Conservation (phyloP, 2,329 filamentous ascomycete genomes). For the Rhexocercosporidium sp. region DNA sequence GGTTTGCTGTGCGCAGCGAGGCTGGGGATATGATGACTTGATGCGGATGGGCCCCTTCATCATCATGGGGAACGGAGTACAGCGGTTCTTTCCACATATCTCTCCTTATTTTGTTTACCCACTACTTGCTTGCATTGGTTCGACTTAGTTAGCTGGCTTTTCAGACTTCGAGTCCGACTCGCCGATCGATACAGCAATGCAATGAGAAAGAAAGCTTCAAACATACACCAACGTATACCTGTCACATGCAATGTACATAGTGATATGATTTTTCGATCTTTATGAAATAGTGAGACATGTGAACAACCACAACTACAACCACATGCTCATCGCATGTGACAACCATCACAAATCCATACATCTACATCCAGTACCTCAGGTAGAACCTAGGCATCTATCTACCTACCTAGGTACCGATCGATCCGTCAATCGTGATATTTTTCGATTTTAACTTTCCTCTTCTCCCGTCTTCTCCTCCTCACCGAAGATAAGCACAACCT, state of each 20-base stretch:
- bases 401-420: no score
- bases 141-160: background rate
- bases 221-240: no score
- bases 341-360: no score
- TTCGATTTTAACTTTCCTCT: background rate
- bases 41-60: background rate
- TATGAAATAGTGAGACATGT: background rate
- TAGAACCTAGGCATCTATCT: no score
- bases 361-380: no score
- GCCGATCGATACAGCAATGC: no score
- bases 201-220: background rate
- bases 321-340: background rate
- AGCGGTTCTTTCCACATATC: background rate
- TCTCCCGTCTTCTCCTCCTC: no score
- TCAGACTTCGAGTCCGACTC: background rate
- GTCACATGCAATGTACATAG: constrained; percentile 3
- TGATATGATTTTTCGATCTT: no score
- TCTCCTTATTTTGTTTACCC: background rate
- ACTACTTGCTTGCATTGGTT: background rate
- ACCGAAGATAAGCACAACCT: no score
- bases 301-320: background rate
- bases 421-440: background rate
- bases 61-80: background rate
- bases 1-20: constrained; percentile 13
- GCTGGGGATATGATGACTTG: constrained; percentile 7